These are phyloP conservation scores for Tetracladium marchalianum DNA, from an alignment of 495 filamentous ascomycete genomes.

Conservation along the genomic window DNA sequence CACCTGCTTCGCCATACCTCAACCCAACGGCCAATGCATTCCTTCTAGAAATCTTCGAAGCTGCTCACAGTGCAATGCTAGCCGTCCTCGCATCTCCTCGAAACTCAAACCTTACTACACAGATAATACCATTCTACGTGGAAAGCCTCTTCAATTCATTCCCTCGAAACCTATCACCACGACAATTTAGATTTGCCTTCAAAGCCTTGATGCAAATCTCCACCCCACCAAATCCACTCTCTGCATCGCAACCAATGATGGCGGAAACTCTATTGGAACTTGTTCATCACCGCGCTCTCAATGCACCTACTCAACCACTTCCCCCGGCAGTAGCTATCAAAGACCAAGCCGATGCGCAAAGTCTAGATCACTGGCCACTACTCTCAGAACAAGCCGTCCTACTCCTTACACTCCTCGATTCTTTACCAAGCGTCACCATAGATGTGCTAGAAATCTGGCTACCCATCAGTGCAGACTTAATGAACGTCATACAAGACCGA, in stretches of 20 bases:
- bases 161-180: conserved; percentile 68
- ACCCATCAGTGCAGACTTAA: conserved; percentile 56
- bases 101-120: conserved; percentile 59
- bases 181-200: conserved; percentile 91
- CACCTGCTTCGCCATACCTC: conserved; percentile 69
- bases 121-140: conserved; percentile 77
- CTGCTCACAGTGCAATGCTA: conserved; percentile 80
- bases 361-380: conserved; percentile 17
- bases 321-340: conserved; percentile 18
- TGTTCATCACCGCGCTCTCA: conserved; percentile 54
- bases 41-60: conserved; percentile 75
- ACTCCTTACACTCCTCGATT: conserved; percentile 71
- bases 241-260: conserved; percentile 61
- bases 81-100: conserved; percentile 72
- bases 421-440: conserved; percentile 63
- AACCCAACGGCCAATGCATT: conserved; percentile 49
- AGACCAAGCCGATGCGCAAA: conserved; percentile 21
- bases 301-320: conserved; percentile 40
- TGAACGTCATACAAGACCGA: conserved; percentile 51
- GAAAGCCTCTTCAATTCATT: conserved; percentile 78
- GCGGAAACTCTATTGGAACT: conserved; percentile 75
- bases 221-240: conserved; percentile 68
- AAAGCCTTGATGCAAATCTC: conserved; percentile 79
- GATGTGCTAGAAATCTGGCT: conserved; percentile 68
- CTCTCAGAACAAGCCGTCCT: conserved; percentile 78